Conservation (phyloP, 2,329 filamentous ascomycete species). For the Exophiala sideris region DNA sequence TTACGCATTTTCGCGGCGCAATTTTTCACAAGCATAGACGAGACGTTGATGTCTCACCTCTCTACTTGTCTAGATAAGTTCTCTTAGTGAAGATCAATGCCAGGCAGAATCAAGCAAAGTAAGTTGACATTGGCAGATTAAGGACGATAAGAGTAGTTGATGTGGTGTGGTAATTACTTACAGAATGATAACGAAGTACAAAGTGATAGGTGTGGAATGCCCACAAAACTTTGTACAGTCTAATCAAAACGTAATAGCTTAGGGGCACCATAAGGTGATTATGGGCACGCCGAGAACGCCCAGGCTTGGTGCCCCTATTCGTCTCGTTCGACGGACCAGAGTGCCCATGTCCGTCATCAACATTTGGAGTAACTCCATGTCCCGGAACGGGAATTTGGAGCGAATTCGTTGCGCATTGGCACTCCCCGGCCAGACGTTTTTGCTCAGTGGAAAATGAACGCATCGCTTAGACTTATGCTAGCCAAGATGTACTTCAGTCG, state of each 20-base stretch:
- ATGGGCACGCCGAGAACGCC: no score
- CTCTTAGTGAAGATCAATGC: background rate
- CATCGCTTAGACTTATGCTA: background rate
- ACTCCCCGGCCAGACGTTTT: background rate
- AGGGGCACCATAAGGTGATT: no score
- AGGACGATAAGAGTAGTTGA: no score
- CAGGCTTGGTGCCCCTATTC: background rate
- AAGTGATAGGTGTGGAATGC: no score
- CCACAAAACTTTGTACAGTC: no score
- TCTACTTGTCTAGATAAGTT: no score
- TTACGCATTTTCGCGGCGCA: no score
- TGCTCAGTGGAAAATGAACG: background rate
- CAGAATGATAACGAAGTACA: background rate
- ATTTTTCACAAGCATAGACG: no score
- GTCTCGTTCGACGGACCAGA: background rate
- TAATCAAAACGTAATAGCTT: no score
- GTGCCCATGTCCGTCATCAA: background rate
- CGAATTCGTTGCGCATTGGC: background rate
- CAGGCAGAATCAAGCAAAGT: background rate
- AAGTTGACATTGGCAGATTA: no score
- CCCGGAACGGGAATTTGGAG: background rate
- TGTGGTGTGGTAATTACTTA: background rate
- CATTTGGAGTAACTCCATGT: background rate
- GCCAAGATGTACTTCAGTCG: background rate
- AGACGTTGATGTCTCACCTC: no score